Base-by-base conservation (phyloP, 768 basidiomycete species). In the Dentipellis sp. region DNA sequence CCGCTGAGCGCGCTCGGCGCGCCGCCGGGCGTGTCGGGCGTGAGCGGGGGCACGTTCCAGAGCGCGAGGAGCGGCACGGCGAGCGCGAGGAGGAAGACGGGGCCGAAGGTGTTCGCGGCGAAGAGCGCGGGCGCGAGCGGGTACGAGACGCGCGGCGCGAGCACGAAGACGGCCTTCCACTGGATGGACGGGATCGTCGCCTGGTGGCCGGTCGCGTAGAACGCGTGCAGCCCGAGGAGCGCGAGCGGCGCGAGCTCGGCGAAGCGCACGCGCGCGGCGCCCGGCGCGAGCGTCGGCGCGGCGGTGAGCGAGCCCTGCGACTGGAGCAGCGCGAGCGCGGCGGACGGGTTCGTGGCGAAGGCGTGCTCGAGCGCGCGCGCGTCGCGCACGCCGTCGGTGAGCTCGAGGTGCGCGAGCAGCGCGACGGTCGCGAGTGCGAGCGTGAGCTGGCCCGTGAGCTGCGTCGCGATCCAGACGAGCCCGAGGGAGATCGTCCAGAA, bases 201-300 rank as follows among this genome's bases (percentile, higher is more conserved):
- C 69, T 98, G 94, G 64, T 99, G 97, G 2, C 97, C 95, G 0
- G 94, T 97, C 0, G 81, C 75, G 66, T 88, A 90, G 76, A 94
- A 98, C 8, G 79, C 69, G 50, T 91, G 79, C 39, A 88, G 69
- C 0, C 84, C 87, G 10, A 97, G 74, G 8, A 97, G 77, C 0
- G 86, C 86, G 12, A 97, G 67, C 0, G 86, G 85, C 0, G 81
- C 75, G 21, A 88, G 70, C 57, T 94, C 90, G 7, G 78, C 71
- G 68, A 94, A 90, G 23, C 53, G 16, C 34, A 60, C 53, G 1
- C 16, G 3, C 5, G 39, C n/a, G 23, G 12, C 10, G 34, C 14
- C 42, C 2, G 3, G 10, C 1, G 38, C 29, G 21, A 49, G 45
- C 8, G 69, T 68, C 10, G 84, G 61, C 3, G 72, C 38, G 23